phyloP scores from a whole-genome alignment of 441 rosid genomes.

The Viola pubescens region DNA sequence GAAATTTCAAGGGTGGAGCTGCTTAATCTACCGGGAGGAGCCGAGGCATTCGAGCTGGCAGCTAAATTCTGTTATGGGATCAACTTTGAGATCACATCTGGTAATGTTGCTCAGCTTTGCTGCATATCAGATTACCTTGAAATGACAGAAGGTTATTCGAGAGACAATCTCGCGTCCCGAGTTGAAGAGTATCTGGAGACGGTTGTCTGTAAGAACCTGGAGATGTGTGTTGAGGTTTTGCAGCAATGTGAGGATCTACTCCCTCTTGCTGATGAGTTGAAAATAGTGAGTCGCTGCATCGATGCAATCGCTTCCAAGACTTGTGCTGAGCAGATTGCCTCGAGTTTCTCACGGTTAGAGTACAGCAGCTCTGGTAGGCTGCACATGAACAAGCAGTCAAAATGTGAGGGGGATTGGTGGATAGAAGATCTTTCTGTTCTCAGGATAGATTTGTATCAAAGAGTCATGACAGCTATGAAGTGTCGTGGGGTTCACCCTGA shows the following conservation, averaged over 20 bases:
- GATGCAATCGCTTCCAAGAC: constrained; percentile 93
- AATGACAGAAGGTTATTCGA: constrained; percentile 83
- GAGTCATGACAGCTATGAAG: constrained; percentile 86
- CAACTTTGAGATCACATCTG: constrained; percentile 82
- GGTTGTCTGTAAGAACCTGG: constrained; percentile 80
- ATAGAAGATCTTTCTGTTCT: constrained; percentile 82
- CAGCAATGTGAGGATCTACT: constrained; percentile 83
- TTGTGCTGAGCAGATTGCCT: constrained; percentile 91
- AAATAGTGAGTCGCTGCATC: constrained; percentile 64
- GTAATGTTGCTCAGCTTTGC: constrained; percentile 78
- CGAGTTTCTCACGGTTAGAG: constrained; percentile 90
- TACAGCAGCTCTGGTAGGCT: constrained; percentile 98
- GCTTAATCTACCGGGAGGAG: constrained; percentile 85
- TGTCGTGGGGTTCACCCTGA: constrained; percentile 95
- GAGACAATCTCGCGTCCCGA: constrained; percentile 78
- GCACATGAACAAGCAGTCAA: constrained; percentile 80
- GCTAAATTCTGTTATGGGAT: constrained; percentile 93
- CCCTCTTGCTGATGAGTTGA: constrained; percentile 89
- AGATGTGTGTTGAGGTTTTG: constrained; percentile 79
- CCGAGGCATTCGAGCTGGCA: constrained; percentile 76
- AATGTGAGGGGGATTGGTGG: constrained; percentile 95
- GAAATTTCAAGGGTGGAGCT: constrained; percentile 90
- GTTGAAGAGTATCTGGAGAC: constrained; percentile 83
- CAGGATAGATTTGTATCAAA: constrained; percentile 68
- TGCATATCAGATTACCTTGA: constrained; percentile 90